Base-by-base conservation (phyloP, 805 yeast species). In the Myxozyma nipponensis region DNA sequence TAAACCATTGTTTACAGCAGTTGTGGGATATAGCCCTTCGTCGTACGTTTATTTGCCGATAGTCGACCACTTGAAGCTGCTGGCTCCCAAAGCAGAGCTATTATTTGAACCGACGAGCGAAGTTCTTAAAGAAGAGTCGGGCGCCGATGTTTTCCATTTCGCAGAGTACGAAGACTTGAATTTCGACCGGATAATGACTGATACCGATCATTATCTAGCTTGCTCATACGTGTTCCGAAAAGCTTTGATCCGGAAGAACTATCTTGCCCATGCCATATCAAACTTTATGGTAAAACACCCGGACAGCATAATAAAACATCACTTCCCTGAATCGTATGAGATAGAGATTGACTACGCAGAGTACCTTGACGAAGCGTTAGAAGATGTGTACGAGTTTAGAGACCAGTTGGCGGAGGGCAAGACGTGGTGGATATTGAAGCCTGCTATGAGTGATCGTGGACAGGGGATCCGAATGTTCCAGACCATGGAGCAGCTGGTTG, bases 381-480 rank as follows among this genome's bases (percentile, higher is more conserved):
- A 91, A 66, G 98, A 93, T 62, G 82, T 86, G 35, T 90, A 85
- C 72, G 98, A 91, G 63, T 72, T 93, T 44, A 71, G 95, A 51
- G 84, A 83, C 46, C 96, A 85, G 59, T 70, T 93, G 30, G 83
- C 82, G 52, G 79, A 77, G 57, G 78, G 83, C 42, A 32, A 46
- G 4, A 34, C 39, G 10, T 61, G 61, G 61, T 91, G 95, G 90
- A 93, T 93, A 35, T 74, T 93, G 65, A 93, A 93, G 65, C 98
- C 98, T 15, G 82, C 95, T 57, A 89, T 93, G 96, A 85, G 95
- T 62, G 98, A 93, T 64, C 83, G 91, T 64, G 98, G 96, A 9
- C 96, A 93, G 65, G 98, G 98, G 0, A 91, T 93, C 44, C 72
- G 96, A 36, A 68, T 93, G 0, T 93, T 93, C 70, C 75, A 75